Evolutionary conservation across 2,329 filamentous ascomycete species (phyloP).

Genomic region (Clarireedia paspali): DNA sequence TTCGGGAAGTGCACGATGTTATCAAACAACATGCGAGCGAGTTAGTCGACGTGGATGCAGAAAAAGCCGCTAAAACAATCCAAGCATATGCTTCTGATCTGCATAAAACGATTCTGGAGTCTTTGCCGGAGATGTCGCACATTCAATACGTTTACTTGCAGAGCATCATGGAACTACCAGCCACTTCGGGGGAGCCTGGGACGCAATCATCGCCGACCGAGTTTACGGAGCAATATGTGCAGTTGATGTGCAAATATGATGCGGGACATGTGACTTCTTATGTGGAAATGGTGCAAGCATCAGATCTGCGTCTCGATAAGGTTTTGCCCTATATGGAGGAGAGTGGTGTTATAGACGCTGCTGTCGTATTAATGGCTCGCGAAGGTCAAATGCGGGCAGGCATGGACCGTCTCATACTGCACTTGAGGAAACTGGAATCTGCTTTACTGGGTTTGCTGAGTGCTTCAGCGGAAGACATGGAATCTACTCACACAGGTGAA

Average conservation of each 20-base stretch:
- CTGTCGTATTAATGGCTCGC: constrained; percentile 80
- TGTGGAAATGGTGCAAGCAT: constrained; percentile 65
- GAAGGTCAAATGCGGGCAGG: constrained; percentile 78
- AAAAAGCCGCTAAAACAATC: constrained; percentile 48
- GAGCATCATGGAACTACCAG: constrained; percentile 61
- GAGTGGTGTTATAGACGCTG: constrained; percentile 85
- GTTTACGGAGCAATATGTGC: constrained; percentile 77
- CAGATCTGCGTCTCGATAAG: constrained; percentile 70
- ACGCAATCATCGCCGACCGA: constrained; percentile 40
- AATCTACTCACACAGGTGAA: constrained; percentile 48
- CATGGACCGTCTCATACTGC: constrained; percentile 76
- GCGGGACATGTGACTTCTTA: constrained; percentile 79
- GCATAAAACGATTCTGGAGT: constrained; percentile 46
- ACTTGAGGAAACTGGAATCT: constrained; percentile 71
- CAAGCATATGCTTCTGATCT: constrained; percentile 47
- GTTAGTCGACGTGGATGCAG: constrained; percentile 49
- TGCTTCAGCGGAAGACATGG: constrained; percentile 48
- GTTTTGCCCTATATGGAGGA: constrained; percentile 84
- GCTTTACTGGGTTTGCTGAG: constrained; percentile 67
- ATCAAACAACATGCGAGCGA: constrained; percentile 50
- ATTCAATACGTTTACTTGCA: constrained; percentile 59
- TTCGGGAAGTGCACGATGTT: constrained; percentile 59
- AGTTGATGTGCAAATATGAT: constrained; percentile 84
- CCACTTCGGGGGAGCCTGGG: constrained; percentile 31
- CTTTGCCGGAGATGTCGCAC: constrained; percentile 44